phyloP scores from a whole-genome alignment of 352 stramenopile genomes.

The Globisporangium rhizosaccharum region DNA sequence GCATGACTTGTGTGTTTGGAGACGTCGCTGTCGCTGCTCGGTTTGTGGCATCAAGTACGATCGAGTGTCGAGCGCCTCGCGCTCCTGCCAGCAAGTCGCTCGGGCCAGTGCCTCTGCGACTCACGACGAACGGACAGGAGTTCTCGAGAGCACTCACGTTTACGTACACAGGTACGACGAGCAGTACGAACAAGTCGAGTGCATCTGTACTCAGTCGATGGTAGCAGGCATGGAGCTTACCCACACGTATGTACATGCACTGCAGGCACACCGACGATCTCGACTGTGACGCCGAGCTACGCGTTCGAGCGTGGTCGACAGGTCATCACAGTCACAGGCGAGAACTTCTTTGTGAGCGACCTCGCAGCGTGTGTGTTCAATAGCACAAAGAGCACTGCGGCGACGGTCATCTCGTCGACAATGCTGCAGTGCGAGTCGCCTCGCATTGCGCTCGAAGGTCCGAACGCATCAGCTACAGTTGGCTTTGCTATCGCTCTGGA shows the following conservation, averaged over 20 bases:
- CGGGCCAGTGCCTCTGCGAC: constrained; percentile 22
- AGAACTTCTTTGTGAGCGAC: constrained; percentile 26
- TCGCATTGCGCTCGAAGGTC: constrained; percentile 2
- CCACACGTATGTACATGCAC: neutral
- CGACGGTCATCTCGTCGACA: constrained; percentile 19
- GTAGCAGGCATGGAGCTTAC: neutral
- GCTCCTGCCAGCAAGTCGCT: neutral
- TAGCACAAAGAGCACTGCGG: constrained; percentile 19
- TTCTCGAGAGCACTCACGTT: constrained; percentile 35
- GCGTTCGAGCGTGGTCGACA: constrained; percentile 18
- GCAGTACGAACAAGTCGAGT: too few species aligned
- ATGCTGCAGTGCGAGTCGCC: constrained; percentile 29
- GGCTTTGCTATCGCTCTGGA: constrained; percentile 26
- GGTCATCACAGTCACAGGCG: constrained; percentile 22
- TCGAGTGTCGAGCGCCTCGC: constrained; percentile 22
- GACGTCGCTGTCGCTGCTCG: constrained; percentile 10
- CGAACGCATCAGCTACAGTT: constrained; percentile 4
- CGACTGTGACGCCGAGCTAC: constrained; percentile 19
- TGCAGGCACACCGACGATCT: constrained; percentile 37
- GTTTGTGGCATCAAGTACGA: constrained; percentile 20
- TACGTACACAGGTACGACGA: constrained; percentile 38
- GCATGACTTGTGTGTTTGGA: constrained; percentile 34
- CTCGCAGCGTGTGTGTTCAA: constrained; percentile 40
- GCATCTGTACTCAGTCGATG: too few species aligned
- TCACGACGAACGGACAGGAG: constrained; percentile 58